Conservation (phyloP, 2,329 filamentous ascomycete genomes). For the Colletotrichum graminicola region DNA sequence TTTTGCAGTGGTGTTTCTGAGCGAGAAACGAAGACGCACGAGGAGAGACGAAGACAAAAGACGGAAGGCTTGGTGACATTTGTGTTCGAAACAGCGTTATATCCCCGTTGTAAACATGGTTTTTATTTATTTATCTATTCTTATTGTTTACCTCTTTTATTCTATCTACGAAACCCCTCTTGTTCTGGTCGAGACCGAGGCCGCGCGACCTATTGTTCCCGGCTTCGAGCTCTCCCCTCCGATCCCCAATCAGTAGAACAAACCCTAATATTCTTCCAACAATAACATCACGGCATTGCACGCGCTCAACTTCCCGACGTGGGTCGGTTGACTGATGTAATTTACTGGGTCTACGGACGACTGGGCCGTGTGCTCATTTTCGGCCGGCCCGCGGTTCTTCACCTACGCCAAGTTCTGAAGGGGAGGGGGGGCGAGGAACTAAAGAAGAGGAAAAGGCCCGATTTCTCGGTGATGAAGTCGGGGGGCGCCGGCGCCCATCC, state of each 20-base stretch:
- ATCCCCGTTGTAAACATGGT: slow-evolving; percentile 27
- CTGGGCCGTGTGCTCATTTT: neutral
- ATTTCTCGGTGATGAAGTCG: neutral
- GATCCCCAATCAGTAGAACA: slow-evolving; percentile 14
- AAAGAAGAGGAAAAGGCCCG: neutral
- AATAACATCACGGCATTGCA: slow-evolving; percentile 40
- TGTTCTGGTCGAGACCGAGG: neutral
- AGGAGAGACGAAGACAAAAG: slow-evolving; percentile 24
- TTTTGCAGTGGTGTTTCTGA: slow-evolving; percentile 7
- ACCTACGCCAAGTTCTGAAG: neutral
- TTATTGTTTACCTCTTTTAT: neutral
- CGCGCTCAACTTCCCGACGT: neutral
- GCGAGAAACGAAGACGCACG: neutral
- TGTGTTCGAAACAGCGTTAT: slow-evolving; percentile 32
- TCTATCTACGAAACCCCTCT: slow-evolving; percentile 18
- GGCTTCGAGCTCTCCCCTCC: neutral
- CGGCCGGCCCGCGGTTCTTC: neutral
- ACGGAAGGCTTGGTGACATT: slow-evolving; percentile 27
- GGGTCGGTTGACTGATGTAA: neutral
- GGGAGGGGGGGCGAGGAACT: neutral
- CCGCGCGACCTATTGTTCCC: slow-evolving; percentile 14
- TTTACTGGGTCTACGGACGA: neutral
- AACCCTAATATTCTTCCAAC: slow-evolving; percentile 36
- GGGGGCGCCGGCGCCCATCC: too few relatives aligned
- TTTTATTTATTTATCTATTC: neutral